A percentile compares a stretch with the other conserved stretches of the same genome.
Evolutionary conservation across 805 yeast species (phyloP).

Genomic region (Pichia paraexigua): DNA sequence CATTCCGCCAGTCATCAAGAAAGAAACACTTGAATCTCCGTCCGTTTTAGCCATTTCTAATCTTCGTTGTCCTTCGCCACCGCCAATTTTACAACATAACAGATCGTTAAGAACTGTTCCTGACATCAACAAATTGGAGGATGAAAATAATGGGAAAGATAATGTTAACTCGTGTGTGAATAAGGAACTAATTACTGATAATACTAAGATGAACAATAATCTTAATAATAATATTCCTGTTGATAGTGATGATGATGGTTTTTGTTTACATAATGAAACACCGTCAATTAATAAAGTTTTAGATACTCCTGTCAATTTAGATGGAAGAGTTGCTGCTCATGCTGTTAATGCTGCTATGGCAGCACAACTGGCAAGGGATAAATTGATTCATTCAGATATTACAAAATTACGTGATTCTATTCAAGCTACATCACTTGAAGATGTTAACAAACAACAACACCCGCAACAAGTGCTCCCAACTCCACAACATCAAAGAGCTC

Average conservation of each 20-base stretch:
- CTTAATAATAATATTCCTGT: neutral
- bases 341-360: constrained; percentile 34
- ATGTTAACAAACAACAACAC: neutral
- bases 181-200: neutral
- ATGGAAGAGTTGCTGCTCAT: constrained; percentile 29
- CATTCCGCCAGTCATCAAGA: neutral
- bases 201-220: neutral
- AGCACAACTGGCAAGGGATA: constrained; percentile 31
- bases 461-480: neutral
- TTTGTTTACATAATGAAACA: neutral
- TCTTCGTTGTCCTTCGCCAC: constrained; percentile 64
- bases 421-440: constrained; percentile 6
- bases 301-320: neutral
- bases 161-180: neutral
- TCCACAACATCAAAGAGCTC: constrained; percentile 39
- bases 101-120: neutral
- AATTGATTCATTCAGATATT: neutral
- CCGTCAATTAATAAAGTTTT: constrained; percentile 4
- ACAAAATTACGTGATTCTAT: constrained; percentile 23
- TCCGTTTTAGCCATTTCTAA: constrained; percentile 51
- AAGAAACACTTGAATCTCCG: constrained; percentile 31
- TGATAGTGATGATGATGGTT: neutral
- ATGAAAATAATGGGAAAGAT: neutral
- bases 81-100: constrained; percentile 44
- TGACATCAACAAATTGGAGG: neutral